Conservation (phyloP, 179 eudicot species). For the Camellia oleifera region DNA sequence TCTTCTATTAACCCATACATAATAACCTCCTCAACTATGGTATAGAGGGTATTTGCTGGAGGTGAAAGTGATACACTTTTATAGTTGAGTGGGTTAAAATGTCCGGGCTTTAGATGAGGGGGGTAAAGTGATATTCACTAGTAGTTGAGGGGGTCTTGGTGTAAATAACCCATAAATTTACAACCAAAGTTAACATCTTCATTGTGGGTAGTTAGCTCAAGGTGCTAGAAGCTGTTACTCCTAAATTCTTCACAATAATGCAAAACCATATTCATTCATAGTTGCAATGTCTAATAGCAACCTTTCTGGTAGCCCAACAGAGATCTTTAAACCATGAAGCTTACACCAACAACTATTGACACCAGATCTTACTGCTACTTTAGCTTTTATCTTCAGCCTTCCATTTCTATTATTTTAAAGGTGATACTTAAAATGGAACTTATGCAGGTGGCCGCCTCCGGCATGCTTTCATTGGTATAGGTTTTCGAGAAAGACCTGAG, state of each 20-base stretch:
- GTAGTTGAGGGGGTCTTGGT: too few species aligned
- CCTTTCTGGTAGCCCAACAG: neutral
- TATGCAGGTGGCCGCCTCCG: constrained; percentile 84
- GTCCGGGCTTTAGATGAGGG: too few species aligned
- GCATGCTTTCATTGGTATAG: constrained; percentile 94
- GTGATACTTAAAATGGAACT: neutral
- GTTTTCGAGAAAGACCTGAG: constrained; percentile 90
- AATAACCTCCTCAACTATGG: too few species aligned
- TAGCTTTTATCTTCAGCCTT: neutral
- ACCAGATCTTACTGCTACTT: neutral
- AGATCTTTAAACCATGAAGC: neutral
- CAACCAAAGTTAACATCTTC: too few species aligned
- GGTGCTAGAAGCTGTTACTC: neutral
- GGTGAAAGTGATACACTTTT: too few species aligned
- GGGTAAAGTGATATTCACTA: too few species aligned
- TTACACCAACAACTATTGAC: neutral
- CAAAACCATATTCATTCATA: neutral
- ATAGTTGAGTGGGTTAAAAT: too few species aligned
- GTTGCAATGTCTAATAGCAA: neutral
- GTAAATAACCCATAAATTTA: too few species aligned
- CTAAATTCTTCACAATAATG: neutral
- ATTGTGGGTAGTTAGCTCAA: neutral
- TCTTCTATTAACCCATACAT: too few species aligned
- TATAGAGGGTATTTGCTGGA: too few species aligned
- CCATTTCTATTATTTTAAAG: neutral